Evolutionary conservation across 768 basidiomycete species (phyloP).

Genomic region (Lactifluus echinatus): DNA sequence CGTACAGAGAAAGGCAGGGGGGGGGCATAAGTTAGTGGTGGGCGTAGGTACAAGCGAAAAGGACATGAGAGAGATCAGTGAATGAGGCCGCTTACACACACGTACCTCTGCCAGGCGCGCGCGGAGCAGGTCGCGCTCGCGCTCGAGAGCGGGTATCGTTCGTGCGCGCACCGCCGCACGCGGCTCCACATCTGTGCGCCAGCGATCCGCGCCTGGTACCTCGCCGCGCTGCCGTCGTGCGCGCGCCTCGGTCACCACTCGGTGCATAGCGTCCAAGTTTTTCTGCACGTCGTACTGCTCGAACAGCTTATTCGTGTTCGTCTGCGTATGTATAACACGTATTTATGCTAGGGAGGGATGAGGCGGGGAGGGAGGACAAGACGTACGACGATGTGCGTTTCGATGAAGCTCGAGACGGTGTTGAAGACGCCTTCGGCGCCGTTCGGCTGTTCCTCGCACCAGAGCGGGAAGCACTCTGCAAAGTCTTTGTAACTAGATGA

Average conservation of each 20-base stretch:
- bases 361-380: neutral
- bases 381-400: constrained; percentile 44
- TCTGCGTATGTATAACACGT: constrained; percentile 39
- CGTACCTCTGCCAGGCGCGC: constrained; percentile 31
- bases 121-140: constrained; percentile 33
- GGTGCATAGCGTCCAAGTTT: constrained; percentile 62
- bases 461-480: constrained; percentile 32
- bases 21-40: too few relatives aligned
- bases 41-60: too few relatives aligned
- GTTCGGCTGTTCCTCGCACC: constrained; percentile 31
- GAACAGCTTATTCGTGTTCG: constrained; percentile 38
- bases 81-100: too few relatives aligned
- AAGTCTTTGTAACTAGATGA: constrained; percentile 39
- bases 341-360: too few relatives aligned
- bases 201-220: constrained; percentile 43
- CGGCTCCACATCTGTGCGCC: constrained; percentile 59
- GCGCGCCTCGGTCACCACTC: constrained; percentile 58
- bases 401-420: constrained; percentile 63
- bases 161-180: constrained; percentile 53
- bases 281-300: constrained; percentile 58
- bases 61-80: too few relatives aligned
- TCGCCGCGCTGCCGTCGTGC: constrained; percentile 40
- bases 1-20: neutral
- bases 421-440: constrained; percentile 33
- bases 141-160: constrained; percentile 49